Percentiles rank a stretch among this genome's conserved stretches.
phyloP scores from a whole-genome alignment of 495 filamentous ascomycete genomes.

The Podospora appendiculata region DNA sequence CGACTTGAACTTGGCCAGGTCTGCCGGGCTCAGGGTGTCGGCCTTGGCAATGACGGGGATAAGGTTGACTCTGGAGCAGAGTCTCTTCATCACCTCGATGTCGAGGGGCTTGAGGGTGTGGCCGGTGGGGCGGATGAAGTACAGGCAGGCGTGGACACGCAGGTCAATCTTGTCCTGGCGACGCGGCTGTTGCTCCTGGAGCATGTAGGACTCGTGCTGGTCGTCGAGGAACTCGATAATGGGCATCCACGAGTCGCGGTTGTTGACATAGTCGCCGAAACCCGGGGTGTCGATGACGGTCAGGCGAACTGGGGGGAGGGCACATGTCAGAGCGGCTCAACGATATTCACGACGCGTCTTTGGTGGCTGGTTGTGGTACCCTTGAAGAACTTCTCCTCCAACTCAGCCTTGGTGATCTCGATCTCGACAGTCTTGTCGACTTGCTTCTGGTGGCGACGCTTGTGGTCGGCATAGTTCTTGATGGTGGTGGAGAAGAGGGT shows the following conservation, averaged over 20 bases:
- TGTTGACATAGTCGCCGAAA: conserved; percentile 99
- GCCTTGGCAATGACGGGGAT: conserved; percentile 98
- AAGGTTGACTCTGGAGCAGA: conserved; percentile 94
- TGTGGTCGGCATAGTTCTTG: conserved; percentile 99
- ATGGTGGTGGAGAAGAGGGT: conserved; percentile 99
- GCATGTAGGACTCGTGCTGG: conserved; percentile 99
- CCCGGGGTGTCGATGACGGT: conserved; percentile 98
- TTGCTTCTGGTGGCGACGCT: conserved; percentile 96
- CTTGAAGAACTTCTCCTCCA: conserved; percentile 99
- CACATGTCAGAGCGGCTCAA: conserved; percentile 8
- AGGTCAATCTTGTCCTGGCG: conserved; percentile 98
- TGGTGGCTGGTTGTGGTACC: conserved; percentile 44
- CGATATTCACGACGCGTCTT: not conserved
- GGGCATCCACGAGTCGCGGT: conserved; percentile 98
- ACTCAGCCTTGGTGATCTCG: conserved; percentile 98
- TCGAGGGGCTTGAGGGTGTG: conserved; percentile 98
- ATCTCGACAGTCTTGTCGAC: conserved; percentile 99
- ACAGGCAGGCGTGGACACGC: conserved; percentile 95
- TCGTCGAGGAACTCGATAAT: conserved; percentile 99
- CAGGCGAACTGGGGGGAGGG: conserved; percentile 65
- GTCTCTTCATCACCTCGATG: conserved; percentile 98
- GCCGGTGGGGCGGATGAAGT: conserved; percentile 97
- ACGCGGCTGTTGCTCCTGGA: conserved; percentile 98
- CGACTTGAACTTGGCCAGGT: conserved; percentile 87
- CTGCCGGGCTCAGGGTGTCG: conserved; percentile 87